Percentiles rank a stretch among this genome's conserved stretches.
These are phyloP conservation scores for Russula emetica DNA, from an alignment of 768 basidiomycete species.

Conservation along the genomic window DNA sequence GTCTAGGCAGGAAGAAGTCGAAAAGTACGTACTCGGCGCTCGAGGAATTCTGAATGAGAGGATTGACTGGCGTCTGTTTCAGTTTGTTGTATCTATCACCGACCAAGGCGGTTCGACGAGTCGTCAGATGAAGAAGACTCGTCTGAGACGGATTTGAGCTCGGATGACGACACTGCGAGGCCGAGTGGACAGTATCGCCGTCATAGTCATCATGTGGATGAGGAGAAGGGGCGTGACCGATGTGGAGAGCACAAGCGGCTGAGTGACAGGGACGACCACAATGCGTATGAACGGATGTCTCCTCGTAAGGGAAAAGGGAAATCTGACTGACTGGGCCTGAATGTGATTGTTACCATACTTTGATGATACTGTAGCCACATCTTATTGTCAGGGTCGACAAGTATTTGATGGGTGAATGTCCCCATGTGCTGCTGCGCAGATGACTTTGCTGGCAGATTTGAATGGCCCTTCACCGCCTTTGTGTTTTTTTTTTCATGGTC, in stretches of 20 bases:
- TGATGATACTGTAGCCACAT: no score
- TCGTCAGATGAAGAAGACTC: conserved; percentile 60
- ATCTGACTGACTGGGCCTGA: background rate
- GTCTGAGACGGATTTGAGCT: conserved; percentile 42
- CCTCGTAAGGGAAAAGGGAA: conserved; percentile 22
- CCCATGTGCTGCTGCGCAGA: conserved; percentile 7
- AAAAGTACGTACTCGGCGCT: conserved; percentile 62
- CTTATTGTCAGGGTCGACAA: no score
- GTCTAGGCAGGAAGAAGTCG: conserved; percentile 82
- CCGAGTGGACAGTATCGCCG: conserved; percentile 12
- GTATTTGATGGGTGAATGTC: no score
- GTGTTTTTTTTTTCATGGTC: conserved; percentile 6
- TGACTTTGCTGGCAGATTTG: no score
- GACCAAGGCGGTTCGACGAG: conserved; percentile 74
- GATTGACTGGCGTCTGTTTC: background rate
- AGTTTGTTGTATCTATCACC: conserved; percentile 97
- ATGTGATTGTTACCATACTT: no score
- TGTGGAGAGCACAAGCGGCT: conserved; percentile 1
- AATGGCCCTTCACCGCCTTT: background rate
- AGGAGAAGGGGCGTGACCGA: background rate
- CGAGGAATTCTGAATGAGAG: background rate
- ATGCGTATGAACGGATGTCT: conserved; percentile 19
- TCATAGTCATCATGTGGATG: conserved; percentile 3
- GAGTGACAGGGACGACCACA: conserved; percentile 3
- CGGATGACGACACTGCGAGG: conserved; percentile 23